phyloP scores from a whole-genome alignment of 2,329 filamentous ascomycete genomes.

The Neonectria magnoliae region DNA sequence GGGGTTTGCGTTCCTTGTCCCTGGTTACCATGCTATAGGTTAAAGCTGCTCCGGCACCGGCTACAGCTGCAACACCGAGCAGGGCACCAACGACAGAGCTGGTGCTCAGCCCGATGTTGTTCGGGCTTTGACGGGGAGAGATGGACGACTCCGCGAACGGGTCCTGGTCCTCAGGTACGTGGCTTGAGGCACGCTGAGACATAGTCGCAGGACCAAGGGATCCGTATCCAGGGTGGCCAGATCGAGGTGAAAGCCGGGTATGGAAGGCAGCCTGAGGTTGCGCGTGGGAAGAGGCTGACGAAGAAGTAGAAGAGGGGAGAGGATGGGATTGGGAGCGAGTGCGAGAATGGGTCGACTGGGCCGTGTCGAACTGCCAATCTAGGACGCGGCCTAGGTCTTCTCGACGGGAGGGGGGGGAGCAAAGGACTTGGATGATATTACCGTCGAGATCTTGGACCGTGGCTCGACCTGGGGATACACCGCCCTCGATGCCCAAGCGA shows the following conservation, averaged over 20 bases:
- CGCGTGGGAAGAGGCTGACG: constrained; percentile 34
- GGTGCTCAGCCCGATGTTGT: constrained; percentile 58
- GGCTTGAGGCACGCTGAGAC: constrained; percentile 36
- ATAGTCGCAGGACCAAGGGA: constrained; percentile 38
- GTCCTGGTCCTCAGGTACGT: constrained; percentile 31
- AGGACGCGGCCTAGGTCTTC: constrained; percentile 57
- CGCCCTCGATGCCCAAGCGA: constrained; percentile 48
- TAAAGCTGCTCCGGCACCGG: constrained; percentile 66
- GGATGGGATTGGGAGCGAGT: constrained; percentile 39
- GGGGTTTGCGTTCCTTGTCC: constrained; percentile 56
- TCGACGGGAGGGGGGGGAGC: constrained; percentile 46
- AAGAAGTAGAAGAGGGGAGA: constrained; percentile 34
- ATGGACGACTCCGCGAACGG: constrained; percentile 27
- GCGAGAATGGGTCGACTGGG: constrained; percentile 31
- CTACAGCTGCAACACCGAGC: constrained; percentile 78
- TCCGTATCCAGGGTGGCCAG: constrained; percentile 32
- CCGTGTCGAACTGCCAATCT: constrained; percentile 60
- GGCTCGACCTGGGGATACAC: constrained; percentile 50
- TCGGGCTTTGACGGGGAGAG: constrained; percentile 49
- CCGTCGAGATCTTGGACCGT: constrained; percentile 82
- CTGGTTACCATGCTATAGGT: constrained; percentile 73
- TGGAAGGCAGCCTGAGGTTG: constrained; percentile 35
- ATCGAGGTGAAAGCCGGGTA: constrained; percentile 20
- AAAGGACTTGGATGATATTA: constrained; percentile 84
- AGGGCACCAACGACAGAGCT: constrained; percentile 79